A percentile compares a stretch with the other conserved stretches of the same genome.
Conservation (phyloP, 2,329 filamentous ascomycete genomes). For the Diplocarpon mali region DNA sequence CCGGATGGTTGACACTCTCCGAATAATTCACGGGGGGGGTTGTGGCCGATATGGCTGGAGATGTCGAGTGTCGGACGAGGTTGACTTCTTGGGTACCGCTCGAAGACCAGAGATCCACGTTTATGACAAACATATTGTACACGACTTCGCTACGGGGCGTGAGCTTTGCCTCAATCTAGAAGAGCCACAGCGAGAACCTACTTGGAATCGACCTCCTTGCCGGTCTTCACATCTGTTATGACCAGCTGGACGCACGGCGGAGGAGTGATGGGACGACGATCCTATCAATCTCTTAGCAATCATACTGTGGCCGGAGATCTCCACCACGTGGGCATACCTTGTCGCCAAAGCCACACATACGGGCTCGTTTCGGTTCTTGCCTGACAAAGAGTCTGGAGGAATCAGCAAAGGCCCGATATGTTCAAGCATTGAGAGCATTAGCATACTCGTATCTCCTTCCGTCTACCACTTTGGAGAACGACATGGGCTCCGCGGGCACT, state of each 20-base stretch:
- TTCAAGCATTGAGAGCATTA: background rate
- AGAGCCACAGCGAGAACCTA: conserved; percentile 33
- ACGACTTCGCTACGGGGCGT: conserved; percentile 47
- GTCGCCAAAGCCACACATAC: conserved; percentile 98
- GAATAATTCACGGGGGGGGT: conserved; percentile 71
- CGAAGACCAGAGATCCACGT: conserved; percentile 57
- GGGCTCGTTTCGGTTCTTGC: conserved; percentile 84
- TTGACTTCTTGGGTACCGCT: conserved; percentile 54
- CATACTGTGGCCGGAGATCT: too few species aligned
- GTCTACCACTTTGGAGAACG: conserved; percentile 13
- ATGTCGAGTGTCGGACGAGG: conserved; percentile 53
- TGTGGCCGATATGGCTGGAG: conserved; percentile 71
- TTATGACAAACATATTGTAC: conserved; percentile 56
- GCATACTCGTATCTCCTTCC: conserved; percentile 25
- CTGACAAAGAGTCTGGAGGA: conserved; percentile 61
- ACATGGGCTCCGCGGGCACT: conserved; percentile 10
- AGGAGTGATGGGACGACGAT: conserved; percentile 89
- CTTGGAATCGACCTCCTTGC: conserved; percentile 76
- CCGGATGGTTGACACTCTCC: conserved; percentile 31
- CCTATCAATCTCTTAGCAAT: conserved; percentile 37
- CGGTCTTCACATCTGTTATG: conserved; percentile 62
- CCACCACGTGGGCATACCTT: conserved; percentile 47
- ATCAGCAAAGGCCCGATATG: conserved; percentile 8
- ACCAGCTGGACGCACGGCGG: conserved; percentile 83
- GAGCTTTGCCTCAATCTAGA: too few species aligned